These are phyloP conservation scores for Penicillium carneum DNA, from an alignment of 2,329 filamentous ascomycete genomes.

Conservation along the genomic window DNA sequence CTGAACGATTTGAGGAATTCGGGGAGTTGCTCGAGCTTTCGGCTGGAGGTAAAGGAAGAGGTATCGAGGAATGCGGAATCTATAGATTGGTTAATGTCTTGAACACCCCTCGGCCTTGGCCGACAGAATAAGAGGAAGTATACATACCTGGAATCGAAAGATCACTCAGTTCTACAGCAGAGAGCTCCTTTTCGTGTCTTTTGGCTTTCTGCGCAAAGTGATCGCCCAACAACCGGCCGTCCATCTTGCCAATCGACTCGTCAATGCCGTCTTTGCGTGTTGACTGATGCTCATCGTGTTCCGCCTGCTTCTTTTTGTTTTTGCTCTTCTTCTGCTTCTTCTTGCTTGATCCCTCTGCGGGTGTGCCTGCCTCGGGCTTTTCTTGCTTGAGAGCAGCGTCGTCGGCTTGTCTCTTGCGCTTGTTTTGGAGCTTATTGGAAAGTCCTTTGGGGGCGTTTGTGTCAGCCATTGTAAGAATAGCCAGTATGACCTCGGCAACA, in stretches of 20 bases:
- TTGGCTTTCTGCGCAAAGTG: constrained; percentile 80
- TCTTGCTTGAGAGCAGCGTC: constrained; percentile 34
- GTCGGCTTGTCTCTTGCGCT: constrained; percentile 51
- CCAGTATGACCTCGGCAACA: neutral
- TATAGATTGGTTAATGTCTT: constrained; percentile 43
- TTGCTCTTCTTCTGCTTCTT: constrained; percentile 44
- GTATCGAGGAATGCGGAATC: constrained; percentile 80
- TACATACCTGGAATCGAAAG: constrained; percentile 75
- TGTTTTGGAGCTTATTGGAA: constrained; percentile 48
- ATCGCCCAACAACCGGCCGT: constrained; percentile 81
- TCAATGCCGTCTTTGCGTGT: constrained; percentile 75
- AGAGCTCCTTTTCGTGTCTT: constrained; percentile 80
- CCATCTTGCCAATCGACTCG: constrained; percentile 80
- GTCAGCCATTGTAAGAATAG: constrained; percentile 33
- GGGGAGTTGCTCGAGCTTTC: constrained; percentile 76
- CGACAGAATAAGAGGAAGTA: neutral
- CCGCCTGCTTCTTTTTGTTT: constrained; percentile 36
- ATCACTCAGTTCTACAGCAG: constrained; percentile 82
- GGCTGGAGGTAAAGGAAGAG: constrained; percentile 71
- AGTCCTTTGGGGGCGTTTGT: constrained; percentile 35
- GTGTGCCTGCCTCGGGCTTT: constrained; percentile 31
- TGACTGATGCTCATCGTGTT: constrained; percentile 40
- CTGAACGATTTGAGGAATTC: constrained; percentile 73
- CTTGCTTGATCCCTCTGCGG: constrained; percentile 42
- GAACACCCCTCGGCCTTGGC: neutral